A percentile compares a stretch with the other conserved stretches of the same genome.
Conservation (phyloP, 768 basidiomycete genomes). For the Hypsizygus marmoreus region DNA sequence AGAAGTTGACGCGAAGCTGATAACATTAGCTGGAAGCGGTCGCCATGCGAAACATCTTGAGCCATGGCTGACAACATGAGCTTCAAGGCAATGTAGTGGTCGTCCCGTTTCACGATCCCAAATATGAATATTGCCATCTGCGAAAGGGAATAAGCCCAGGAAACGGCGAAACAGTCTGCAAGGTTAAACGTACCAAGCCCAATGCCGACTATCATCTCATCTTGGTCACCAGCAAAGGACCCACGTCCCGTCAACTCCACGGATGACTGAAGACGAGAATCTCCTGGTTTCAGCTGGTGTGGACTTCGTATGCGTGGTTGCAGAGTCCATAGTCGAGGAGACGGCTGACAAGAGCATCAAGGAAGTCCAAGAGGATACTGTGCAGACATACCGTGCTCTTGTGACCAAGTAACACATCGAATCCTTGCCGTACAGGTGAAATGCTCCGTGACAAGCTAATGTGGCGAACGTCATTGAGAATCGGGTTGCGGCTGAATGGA, state of each 20-base stretch:
- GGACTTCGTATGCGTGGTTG: not conserved
- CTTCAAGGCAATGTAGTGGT: slow-evolving; percentile 3
- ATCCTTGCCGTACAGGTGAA: not conserved
- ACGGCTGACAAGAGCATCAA: not conserved
- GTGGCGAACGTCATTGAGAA: not conserved
- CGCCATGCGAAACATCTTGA: slow-evolving; percentile 14
- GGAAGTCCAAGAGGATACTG: not conserved
- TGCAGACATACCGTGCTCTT: not conserved
- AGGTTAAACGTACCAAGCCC: not conserved
- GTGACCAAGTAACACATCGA: not conserved
- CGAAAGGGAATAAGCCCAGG: not conserved
- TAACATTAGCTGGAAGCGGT: no score
- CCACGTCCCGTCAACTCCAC: slow-evolving; percentile 1
- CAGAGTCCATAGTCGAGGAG: not conserved
- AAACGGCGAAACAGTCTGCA: not conserved
- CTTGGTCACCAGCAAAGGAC: slow-evolving; percentile 2
- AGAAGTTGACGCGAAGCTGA: no score
- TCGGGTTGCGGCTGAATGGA: not conserved
- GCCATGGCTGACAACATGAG: slow-evolving; percentile 6
- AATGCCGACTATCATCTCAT: slow-evolving; percentile 3
- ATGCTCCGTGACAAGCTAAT: not conserved
- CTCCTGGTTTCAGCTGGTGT: not conserved
- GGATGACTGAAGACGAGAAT: not conserved
- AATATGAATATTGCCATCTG: slow-evolving; percentile 33
- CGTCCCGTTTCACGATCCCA: slow-evolving; percentile 8